Percentiles rank a stretch among this genome's conserved stretches.
Evolutionary conservation across 2,329 filamentous ascomycete species (phyloP).

Genomic region (Beauveria medogensis): DNA sequence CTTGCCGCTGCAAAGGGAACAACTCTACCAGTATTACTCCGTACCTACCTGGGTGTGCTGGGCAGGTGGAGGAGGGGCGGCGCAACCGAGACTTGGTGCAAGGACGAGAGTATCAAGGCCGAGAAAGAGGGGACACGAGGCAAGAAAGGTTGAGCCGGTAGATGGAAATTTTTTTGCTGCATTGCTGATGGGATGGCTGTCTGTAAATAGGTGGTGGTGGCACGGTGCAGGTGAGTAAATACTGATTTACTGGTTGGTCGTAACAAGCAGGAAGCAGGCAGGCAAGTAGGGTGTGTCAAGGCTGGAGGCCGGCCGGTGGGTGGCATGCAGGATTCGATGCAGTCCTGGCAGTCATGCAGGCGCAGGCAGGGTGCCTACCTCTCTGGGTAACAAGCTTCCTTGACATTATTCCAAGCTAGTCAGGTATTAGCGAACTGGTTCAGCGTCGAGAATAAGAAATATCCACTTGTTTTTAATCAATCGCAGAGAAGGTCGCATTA

Average conservation of each 20-base stretch:
- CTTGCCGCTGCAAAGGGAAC: not conserved
- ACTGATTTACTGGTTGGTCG: not conserved
- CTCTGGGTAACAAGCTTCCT: too few species aligned
- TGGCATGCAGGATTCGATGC: conserved; percentile 4
- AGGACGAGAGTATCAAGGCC: not conserved
- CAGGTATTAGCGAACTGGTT: too few species aligned
- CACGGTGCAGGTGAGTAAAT: too few species aligned
- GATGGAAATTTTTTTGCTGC: not conserved
- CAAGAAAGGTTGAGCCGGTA: too few species aligned
- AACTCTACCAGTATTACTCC: not conserved
- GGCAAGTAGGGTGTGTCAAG: too few species aligned
- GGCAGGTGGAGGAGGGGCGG: not conserved
- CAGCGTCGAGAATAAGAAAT: too few species aligned
- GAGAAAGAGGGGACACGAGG: not conserved
- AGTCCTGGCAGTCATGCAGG: not conserved
- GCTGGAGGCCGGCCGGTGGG: not conserved
- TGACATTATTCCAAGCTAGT: too few species aligned
- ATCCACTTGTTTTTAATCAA: too few species aligned
- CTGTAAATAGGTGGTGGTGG: too few species aligned
- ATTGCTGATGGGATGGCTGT: not conserved
- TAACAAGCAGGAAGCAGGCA: not conserved
- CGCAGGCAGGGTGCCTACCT: not conserved
- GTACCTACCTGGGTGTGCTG: not conserved
- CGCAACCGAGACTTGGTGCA: not conserved
- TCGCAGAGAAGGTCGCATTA: too few species aligned